A percentile compares a stretch with the other conserved stretches of the same genome.
phyloP scores from a whole-genome alignment of 768 basidiomycete species.

The Lactarius deliciosus region DNA sequence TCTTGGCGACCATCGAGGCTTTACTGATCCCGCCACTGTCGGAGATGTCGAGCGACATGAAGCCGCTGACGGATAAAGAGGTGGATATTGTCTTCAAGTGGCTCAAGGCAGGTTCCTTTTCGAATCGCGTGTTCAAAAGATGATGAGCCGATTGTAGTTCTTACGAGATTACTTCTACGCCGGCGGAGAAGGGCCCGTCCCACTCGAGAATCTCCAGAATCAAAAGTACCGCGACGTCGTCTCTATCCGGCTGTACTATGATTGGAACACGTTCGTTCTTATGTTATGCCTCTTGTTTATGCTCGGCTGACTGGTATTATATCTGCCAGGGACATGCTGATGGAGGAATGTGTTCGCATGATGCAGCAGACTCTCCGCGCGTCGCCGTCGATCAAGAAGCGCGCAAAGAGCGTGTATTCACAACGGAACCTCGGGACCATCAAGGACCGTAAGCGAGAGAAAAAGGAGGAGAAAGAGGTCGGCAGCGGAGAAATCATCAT shows the following conservation, averaged over 20 bases:
- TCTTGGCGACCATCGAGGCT: conserved; percentile 80
- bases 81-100: conserved; percentile 99
- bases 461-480: conserved; percentile 74
- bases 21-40: conserved; percentile 89
- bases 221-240: conserved; percentile 91
- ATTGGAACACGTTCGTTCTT: conserved; percentile 81
- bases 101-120: conserved; percentile 67
- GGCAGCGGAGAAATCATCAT: conserved; percentile 86
- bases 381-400: conserved; percentile 76
- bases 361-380: conserved; percentile 85
- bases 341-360: conserved; percentile 95
- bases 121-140: not conserved
- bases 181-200: conserved; percentile 87
- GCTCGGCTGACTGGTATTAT: conserved; percentile 25
- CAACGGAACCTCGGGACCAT: conserved; percentile 97
- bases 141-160: conserved; percentile 55
- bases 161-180: conserved; percentile 94
- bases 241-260: conserved; percentile 92
- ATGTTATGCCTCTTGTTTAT: not conserved
- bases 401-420: conserved; percentile 88
- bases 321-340: conserved; percentile 67
- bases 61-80: conserved; percentile 90
- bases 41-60: conserved; percentile 84
- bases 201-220: conserved; percentile 84
- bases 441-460: conserved; percentile 89